Evolutionary conservation across 306 rosid genomes (phyloP), one percentile per base, ranked within the genome.

Genomic region (Clitoria ternatea): DNA sequence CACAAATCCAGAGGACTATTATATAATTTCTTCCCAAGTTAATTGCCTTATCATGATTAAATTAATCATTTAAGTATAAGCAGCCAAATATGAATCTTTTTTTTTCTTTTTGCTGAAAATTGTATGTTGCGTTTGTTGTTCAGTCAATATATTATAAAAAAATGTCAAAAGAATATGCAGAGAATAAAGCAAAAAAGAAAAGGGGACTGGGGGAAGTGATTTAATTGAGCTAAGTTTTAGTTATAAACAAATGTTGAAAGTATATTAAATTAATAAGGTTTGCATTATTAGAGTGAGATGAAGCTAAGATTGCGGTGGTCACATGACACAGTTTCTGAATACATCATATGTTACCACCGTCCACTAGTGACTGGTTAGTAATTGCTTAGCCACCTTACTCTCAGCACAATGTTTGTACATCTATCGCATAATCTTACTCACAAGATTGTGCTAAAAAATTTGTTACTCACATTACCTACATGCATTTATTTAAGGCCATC

Each of bases 221-320:
- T 66, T 71, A 19, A 57, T 59, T 55, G 43, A 54, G 4, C 64
- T 40, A n/a, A 66, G 19, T 61, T 55, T 56, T 19, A 33, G 17
- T 40, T 4, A 33, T 27, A 27, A 53, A 35, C 32, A 30, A 37
- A 14, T 13, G 48, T 0, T 52, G 15, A 15, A 68, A 61, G 40
- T 27, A 49, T 24, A 45, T 44, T 66, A 44, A 37, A 54, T 55
- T 15, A 43, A 59, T 61, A 27, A 48, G 26, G 8, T 48, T 17
- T 77, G 65, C 75, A 80, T 73, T 83, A 56, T 78, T 56, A 66
- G 79, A 64, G 76, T 69, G 81, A 63, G 80, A 68, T 61, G 75
- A 65, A 65, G 87, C 85, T 53, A 73, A 39, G 77, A 86, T 76
- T 76, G 88, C 96, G 89, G 91, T 70, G 84, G 75, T 84, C 91